phyloP scores from a whole-genome alignment of 257 asterid genomes.

The Ehretia macrophylla region DNA sequence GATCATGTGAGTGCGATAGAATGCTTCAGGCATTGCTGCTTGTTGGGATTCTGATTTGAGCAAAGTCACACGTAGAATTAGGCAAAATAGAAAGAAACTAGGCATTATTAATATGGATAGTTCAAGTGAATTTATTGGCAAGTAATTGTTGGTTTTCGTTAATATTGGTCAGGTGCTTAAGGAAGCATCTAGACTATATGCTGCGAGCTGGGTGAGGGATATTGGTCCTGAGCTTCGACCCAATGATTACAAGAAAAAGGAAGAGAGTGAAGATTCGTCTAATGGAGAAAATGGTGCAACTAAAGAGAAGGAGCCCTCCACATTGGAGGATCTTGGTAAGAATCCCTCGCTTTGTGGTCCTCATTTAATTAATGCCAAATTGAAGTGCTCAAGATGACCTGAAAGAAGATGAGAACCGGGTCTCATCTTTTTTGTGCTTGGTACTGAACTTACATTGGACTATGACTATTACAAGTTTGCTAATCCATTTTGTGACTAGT shows the following conservation, averaged over 20 bases:
- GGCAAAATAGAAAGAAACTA: too few relatives aligned
- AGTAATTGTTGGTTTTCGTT: neutral
- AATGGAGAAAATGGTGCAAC: slow-evolving; percentile 22
- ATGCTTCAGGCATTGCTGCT: too few relatives aligned
- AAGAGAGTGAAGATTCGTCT: slow-evolving; percentile 24
- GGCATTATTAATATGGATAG: neutral
- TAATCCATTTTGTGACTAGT: too few relatives aligned
- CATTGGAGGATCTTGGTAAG: slow-evolving; percentile 88
- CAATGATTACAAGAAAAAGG: slow-evolving; percentile 52
- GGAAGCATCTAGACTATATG: slow-evolving; percentile 77
- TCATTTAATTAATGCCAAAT: neutral
- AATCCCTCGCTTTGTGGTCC: neutral
- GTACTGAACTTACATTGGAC: too few relatives aligned
- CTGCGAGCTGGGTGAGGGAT: slow-evolving; percentile 94
- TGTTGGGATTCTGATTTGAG: too few relatives aligned
- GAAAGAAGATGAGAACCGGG: too few relatives aligned
- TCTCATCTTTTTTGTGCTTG: too few relatives aligned
- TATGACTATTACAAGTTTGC: too few relatives aligned
- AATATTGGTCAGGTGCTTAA: slow-evolving; percentile 55
- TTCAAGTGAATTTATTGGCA: neutral
- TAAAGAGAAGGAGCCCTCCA: slow-evolving; percentile 62
- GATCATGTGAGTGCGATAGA: too few relatives aligned
- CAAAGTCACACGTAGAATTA: too few relatives aligned
- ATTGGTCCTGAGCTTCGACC: slow-evolving; percentile 95
- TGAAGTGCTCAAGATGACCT: too few relatives aligned